Evolutionary conservation across 2,329 filamentous ascomycete genomes (phyloP).

Genomic region (Aspergillus udagawae): DNA sequence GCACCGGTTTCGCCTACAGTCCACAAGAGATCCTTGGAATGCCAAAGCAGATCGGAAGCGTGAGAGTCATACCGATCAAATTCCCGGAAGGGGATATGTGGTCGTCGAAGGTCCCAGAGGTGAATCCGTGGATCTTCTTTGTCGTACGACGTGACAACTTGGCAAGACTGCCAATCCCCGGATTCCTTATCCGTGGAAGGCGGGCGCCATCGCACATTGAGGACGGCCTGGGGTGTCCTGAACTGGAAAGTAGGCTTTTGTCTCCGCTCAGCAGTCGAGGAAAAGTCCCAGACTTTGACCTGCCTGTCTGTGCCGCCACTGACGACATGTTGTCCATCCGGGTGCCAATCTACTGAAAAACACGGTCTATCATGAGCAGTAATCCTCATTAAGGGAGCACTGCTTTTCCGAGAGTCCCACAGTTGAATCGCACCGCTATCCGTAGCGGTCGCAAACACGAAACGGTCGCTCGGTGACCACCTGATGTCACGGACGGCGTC

Average conservation of each 20-base stretch:
- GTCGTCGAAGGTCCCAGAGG: conserved; percentile 62
- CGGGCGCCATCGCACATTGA: conserved; percentile 61
- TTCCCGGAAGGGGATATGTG: conserved; percentile 59
- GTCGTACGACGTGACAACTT: conserved; percentile 60
- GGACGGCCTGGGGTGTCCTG: conserved; percentile 58
- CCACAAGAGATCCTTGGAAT: conserved; percentile 62
- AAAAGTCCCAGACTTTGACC: conserved; percentile 63
- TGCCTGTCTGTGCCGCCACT: conserved; percentile 61
- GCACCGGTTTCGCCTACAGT: conserved; percentile 59
- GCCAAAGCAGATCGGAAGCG: conserved; percentile 60
- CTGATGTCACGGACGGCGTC: conserved; percentile 61
- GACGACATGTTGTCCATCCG: conserved; percentile 61
- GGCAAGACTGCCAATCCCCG: conserved; percentile 57
- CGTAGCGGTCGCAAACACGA: conserved; percentile 61
- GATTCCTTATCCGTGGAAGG: conserved; percentile 53
- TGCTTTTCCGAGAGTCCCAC: conserved; percentile 60
- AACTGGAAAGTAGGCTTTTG: conserved; percentile 58
- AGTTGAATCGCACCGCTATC: conserved; percentile 61
- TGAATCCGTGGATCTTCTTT: conserved; percentile 58
- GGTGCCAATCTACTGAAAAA: conserved; percentile 64
- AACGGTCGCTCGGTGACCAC: conserved; percentile 61
- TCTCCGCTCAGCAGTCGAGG: conserved; percentile 50
- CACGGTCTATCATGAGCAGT: conserved; percentile 59
- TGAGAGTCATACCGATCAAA: conserved; percentile 53
- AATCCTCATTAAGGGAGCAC: conserved; percentile 56